phyloP scores from a whole-genome alignment of 2,329 filamentous ascomycete genomes.

The Biscogniauxia mediterranea region DNA sequence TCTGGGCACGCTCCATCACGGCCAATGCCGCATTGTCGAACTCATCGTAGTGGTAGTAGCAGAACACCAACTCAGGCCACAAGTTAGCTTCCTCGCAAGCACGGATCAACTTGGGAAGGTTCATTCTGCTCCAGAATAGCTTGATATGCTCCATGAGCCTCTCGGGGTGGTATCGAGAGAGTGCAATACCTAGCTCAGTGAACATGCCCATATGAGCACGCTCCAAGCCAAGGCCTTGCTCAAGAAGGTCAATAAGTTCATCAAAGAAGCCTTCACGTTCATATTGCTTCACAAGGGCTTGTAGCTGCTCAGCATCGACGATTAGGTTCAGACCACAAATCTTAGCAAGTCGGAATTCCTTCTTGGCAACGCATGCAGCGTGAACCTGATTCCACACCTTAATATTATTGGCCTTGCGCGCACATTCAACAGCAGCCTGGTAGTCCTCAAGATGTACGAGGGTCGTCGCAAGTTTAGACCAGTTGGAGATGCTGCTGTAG shows the following conservation, averaged over 20 bases:
- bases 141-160: constrained; percentile 98
- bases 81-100: constrained; percentile 92
- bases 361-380: constrained; percentile 92
- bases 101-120: constrained; percentile 94
- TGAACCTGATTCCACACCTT: constrained; percentile 99
- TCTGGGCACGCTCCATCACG: constrained; percentile 95
- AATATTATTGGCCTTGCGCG: constrained; percentile 97
- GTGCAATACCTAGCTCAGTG: constrained; percentile 84
- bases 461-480: constrained; percentile 97
- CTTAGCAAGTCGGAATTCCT: constrained; percentile 97
- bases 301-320: constrained; percentile 92
- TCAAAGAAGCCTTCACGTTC: constrained; percentile 98
- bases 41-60: constrained; percentile 98
- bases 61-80: constrained; percentile 97
- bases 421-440: constrained; percentile 95
- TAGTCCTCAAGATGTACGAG: constrained; percentile 97
- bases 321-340: constrained; percentile 99
- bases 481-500: constrained; percentile 97
- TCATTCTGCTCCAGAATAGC: constrained; percentile 97
- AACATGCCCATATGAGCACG: constrained; percentile 97
- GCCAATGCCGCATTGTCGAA: constrained; percentile 95
- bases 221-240: constrained; percentile 92
- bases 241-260: constrained; percentile 89
- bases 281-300: constrained; percentile 92
- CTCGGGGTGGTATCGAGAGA: constrained; percentile 93